These are phyloP conservation scores for Aureobasidium vineae DNA, from an alignment of 2,329 filamentous ascomycete species.

Conservation along the genomic window DNA sequence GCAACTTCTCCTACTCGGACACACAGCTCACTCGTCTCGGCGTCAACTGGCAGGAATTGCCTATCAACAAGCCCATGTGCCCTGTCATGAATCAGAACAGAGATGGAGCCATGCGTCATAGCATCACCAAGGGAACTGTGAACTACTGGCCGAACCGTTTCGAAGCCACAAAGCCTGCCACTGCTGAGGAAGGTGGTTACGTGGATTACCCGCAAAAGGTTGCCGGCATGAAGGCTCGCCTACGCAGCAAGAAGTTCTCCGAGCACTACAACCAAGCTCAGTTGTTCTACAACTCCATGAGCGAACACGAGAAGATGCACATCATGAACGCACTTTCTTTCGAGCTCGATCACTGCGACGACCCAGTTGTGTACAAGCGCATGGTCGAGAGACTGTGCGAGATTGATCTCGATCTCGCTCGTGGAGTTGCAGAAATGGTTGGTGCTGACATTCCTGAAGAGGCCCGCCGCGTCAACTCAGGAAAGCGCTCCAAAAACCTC, in stretches of 20 bases:
- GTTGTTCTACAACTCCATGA: constrained; percentile 78
- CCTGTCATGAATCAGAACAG: constrained; percentile 75
- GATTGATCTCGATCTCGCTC: constrained; percentile 68
- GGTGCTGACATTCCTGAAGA: constrained; percentile 61
- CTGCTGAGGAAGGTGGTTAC: constrained; percentile 63
- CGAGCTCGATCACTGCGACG: constrained; percentile 79
- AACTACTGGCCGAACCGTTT: constrained; percentile 81
- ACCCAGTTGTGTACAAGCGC: constrained; percentile 70
- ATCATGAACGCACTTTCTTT: constrained; percentile 62
- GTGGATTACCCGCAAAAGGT: constrained; percentile 65
- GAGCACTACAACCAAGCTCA: constrained; percentile 78
- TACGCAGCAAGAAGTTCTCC: constrained; percentile 69
- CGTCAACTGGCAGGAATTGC: constrained; percentile 72
- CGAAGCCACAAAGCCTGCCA: constrained; percentile 61
- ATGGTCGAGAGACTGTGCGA: constrained; percentile 67
- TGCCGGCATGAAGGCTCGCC: constrained; percentile 67
- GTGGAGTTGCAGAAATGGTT: constrained; percentile 66
- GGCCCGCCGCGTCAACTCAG: constrained; percentile 58
- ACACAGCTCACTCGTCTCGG: constrained; percentile 70
- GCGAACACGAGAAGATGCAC: constrained; percentile 63
- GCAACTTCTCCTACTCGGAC: constrained; percentile 67
- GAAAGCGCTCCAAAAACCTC: constrained; percentile 64
- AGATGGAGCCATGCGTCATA: constrained; percentile 70
- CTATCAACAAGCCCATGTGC: constrained; percentile 72
- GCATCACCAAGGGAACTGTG: constrained; percentile 68